Base-by-base conservation (phyloP, 805 yeast species). In the Metschnikowia bowlesiae region DNA sequence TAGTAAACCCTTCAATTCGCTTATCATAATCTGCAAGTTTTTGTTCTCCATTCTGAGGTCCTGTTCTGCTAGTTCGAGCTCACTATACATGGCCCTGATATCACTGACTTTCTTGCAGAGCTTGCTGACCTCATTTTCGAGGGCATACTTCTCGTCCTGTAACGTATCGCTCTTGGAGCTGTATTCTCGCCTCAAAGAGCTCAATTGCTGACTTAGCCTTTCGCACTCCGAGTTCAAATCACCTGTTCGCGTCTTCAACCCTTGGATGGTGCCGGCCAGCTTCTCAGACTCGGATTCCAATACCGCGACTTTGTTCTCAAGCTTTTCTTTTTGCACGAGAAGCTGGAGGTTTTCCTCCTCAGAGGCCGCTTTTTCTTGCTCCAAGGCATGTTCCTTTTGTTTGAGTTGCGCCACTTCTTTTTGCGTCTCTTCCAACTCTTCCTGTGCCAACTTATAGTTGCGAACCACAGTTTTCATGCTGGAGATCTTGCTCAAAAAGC, bases 401-500 rank as follows among this genome's bases (percentile, higher is more conserved):
- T 46, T 48, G 22, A 38, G 47, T 33, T 45, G 46, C 7, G 39
- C 43, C 33, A 55, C 45, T 30, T 50, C 48, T 28, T 48, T 49
- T 31, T 40, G 47, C 8, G 47, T 50, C 28, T 68, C 70, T 39
- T 79, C 88, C 16, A 87, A 69, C 56, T 85, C 87, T 2, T 65
- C 68, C 60, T 86, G 85, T 0, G 89, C 71, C 50, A 80, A 85
- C 61, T 86, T 84, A 88, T 86, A 85, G 55, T 87, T 86, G 47
- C 66, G 68, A 64, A 87, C 87, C 2, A 87, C 78, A 0, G 84
- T 70, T 56, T 85, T 87, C 92, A 87, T 86, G 2, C 87, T 79
- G 1, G 89, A 79, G 14, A 87, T 64, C 62, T 85, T 76, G 54
- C 80, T 80, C 52, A 87, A 65, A 32, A 87, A 66, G 4, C 78